Evolutionary conservation across 2,329 filamentous ascomycete genomes (phyloP).

Genomic region (Aureobasidium sp.): DNA sequence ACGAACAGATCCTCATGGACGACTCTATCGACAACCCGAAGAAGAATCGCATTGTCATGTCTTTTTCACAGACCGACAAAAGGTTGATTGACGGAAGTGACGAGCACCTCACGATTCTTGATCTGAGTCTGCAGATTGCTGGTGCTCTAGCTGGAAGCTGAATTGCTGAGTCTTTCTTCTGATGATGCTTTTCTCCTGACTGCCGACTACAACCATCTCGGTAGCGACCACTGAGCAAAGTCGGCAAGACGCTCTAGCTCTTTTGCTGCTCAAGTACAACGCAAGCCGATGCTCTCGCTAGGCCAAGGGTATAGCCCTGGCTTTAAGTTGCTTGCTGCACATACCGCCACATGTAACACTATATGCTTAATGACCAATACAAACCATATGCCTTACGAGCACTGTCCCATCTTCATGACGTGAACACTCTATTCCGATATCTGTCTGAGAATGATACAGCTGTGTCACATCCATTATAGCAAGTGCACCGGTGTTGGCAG

Average conservation of each 20-base stretch:
- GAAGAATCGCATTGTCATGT: constrained; percentile 80
- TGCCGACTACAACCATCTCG: not conserved
- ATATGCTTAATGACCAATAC: not conserved
- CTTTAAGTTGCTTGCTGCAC: not conserved
- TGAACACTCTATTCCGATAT: not conserved
- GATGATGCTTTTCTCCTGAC: not conserved
- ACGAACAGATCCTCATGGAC: constrained; percentile 64
- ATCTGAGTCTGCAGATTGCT: constrained; percentile 67
- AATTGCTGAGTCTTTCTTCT: not conserved
- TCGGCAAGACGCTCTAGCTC: not conserved
- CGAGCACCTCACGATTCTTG: constrained; percentile 85
- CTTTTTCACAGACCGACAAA: constrained; percentile 94
- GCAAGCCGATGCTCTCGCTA: not conserved
- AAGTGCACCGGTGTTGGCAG: not conserved
- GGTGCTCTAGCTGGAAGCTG: constrained; percentile 16
- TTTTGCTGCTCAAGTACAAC: not conserved
- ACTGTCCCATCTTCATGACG: not conserved
- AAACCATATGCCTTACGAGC: not conserved
- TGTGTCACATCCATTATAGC: not conserved
- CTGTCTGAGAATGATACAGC: not conserved
- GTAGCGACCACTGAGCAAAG: not conserved
- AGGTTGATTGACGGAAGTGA: constrained; percentile 88
- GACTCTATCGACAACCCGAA: constrained; percentile 73
- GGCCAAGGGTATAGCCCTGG: not conserved
- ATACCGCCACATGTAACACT: not conserved